These are phyloP conservation scores for Poteriospumella lacustris DNA, from an alignment of 108 stramenopile genomes.

Conservation along the genomic window DNA sequence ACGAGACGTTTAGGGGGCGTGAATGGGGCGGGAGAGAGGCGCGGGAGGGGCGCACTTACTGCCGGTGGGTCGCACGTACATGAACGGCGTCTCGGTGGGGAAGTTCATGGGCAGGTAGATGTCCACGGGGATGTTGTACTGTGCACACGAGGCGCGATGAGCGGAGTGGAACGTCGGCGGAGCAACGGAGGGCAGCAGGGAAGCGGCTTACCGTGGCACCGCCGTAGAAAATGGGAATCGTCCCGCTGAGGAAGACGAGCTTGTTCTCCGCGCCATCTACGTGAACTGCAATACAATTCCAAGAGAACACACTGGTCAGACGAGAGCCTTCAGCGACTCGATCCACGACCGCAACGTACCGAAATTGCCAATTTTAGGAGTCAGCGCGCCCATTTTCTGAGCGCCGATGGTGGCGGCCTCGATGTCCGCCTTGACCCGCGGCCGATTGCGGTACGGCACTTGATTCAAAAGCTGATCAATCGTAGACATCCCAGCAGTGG, in stretches of 20 bases:
- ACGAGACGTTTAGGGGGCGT: not conserved
- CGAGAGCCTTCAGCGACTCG: not conserved
- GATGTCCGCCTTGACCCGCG: constrained; percentile 17
- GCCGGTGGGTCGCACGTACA: constrained; percentile 75
- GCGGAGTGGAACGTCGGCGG: not conserved
- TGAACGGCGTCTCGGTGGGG: constrained; percentile 69
- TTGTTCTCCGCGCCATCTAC: constrained; percentile 45
- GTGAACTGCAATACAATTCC: constrained; percentile 2
- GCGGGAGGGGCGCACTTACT: constrained; percentile 51
- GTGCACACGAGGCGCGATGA: not conserved
- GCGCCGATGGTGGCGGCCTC: not conserved
- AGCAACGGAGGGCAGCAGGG: not conserved
- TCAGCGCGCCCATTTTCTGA: not conserved
- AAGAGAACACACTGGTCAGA: not conserved
- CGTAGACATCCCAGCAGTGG: no score
- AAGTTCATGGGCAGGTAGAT: constrained; percentile 76
- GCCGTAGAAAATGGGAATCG: constrained; percentile 75
- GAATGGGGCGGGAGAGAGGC: not conserved
- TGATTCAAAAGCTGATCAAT: not conserved
- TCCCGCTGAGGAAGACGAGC: constrained; percentile 65
- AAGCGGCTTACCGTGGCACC: constrained; percentile 44
- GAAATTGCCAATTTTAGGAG: constrained; percentile 1
- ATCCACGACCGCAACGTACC: not conserved
- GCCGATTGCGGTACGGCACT: not conserved
- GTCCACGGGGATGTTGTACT: constrained; percentile 87